Evolutionary conservation across 306 rosid species (phyloP).

Genomic region (Canavalia ensiformis): DNA sequence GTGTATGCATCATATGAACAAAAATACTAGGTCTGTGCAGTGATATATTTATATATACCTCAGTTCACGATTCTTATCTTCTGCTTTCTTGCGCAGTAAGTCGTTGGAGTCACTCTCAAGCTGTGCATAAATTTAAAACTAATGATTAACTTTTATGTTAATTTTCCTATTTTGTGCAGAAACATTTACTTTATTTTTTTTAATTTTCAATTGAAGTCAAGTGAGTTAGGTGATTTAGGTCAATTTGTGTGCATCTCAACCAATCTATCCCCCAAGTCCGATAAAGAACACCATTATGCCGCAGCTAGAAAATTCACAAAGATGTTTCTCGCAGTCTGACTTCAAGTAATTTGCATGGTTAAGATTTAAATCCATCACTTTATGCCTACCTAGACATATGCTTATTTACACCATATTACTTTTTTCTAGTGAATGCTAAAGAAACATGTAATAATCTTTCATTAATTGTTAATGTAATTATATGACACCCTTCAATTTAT

Average conservation of each 20-base stretch:
- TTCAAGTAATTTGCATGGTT: too few relatives aligned
- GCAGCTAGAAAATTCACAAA: not conserved
- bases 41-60: slow-evolving; percentile 38
- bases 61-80: slow-evolving; percentile 48
- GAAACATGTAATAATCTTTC: too few relatives aligned
- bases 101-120: slow-evolving; percentile 33
- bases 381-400: too few relatives aligned
- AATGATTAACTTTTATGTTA: not conserved
- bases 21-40: not conserved
- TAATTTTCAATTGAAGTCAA: not conserved
- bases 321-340: not conserved
- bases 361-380: too few relatives aligned
- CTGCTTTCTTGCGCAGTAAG: slow-evolving; percentile 45
- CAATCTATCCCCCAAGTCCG: not conserved
- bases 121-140: slow-evolving; percentile 27
- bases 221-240: not conserved
- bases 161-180: not conserved
- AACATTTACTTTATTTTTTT: not conserved
- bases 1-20: not conserved
- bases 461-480: too few relatives aligned
- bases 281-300: not conserved
- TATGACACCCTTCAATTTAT: too few relatives aligned
- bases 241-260: not conserved
- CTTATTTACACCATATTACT: too few relatives aligned
- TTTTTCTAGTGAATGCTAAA: too few relatives aligned